Conservation (phyloP, 1,139 yeast species). For the Geotrichum restrictum region DNA sequence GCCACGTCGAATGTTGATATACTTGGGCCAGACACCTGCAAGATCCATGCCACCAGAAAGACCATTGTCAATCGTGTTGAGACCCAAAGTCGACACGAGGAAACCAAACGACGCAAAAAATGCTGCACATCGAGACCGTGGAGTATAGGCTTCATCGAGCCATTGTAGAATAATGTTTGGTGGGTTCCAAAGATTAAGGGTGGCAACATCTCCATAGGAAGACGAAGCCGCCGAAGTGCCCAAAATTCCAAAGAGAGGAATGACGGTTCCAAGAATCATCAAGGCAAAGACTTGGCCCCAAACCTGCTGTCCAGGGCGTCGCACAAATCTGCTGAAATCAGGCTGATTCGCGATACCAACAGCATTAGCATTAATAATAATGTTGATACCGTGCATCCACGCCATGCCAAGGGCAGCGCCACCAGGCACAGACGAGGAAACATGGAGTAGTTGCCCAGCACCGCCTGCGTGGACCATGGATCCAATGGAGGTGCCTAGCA, state of each 20-base stretch:
- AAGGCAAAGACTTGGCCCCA: constrained; percentile 34
- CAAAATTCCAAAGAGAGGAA: constrained; percentile 42
- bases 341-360: constrained; percentile 42
- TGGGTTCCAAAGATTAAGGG: constrained; percentile 36
- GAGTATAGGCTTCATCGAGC: constrained; percentile 35
- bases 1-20: constrained; percentile 44
- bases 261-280: constrained; percentile 37
- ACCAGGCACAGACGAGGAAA: constrained; percentile 16
- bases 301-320: constrained; percentile 27
- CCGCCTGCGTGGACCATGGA: constrained; percentile 29
- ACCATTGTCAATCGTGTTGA: constrained; percentile 45
- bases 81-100: constrained; percentile 37
- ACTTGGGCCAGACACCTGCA: constrained; percentile 44
- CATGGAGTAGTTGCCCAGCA: constrained; percentile 9
- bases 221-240: constrained; percentile 38
- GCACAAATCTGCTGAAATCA: constrained; percentile 45
- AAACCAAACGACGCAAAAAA: constrained; percentile 41
- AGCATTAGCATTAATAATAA: constrained; percentile 19
- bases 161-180: constrained; percentile 37
- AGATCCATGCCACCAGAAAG: constrained; percentile 47
- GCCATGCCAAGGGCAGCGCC: constrained; percentile 26
- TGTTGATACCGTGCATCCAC: constrained; percentile 12
- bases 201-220: constrained; percentile 34
- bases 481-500: constrained; percentile 29
- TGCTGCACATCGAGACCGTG: constrained; percentile 42